Evolutionary conservation across 2,329 filamentous ascomycete genomes (phyloP).

Genomic region (Paraphoma sp.): DNA sequence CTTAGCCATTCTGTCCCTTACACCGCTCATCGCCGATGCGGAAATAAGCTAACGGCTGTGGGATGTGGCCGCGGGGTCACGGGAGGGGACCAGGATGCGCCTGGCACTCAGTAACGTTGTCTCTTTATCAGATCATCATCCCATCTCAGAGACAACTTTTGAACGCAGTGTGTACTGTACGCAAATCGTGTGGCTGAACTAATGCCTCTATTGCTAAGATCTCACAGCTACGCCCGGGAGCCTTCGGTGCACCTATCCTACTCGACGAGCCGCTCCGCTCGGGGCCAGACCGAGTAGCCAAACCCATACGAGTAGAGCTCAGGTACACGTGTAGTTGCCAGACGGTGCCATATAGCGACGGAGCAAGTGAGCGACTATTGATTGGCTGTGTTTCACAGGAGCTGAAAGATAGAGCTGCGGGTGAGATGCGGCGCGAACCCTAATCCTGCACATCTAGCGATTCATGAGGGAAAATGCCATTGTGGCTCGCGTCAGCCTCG

Average conservation of each 20-base stretch:
- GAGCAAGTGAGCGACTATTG: neutral
- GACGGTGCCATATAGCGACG: neutral
- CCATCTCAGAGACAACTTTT: neutral
- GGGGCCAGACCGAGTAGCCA: neutral
- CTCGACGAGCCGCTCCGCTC: neutral
- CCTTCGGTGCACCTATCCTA: neutral
- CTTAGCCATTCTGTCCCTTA: slow-evolving; percentile 1
- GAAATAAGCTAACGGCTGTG: slow-evolving; percentile 3
- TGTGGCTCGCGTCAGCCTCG: neutral
- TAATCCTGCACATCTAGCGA: neutral
- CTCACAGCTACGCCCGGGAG: slow-evolving; percentile 2
- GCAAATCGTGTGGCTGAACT: neutral
- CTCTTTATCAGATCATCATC: neutral
- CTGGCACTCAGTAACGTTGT: neutral
- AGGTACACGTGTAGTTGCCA: slow-evolving; percentile 9
- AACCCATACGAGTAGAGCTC: neutral
- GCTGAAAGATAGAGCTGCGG: slow-evolving; percentile 12
- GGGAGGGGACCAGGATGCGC: neutral
- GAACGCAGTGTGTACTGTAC: neutral
- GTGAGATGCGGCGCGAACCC: slow-evolving; percentile 17
- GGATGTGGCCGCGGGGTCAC: neutral
- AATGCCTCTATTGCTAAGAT: neutral
- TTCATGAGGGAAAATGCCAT: neutral
- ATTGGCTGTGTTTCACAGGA: slow-evolving; percentile 9
- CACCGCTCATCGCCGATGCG: slow-evolving; percentile 9